These are phyloP conservation scores for Naematelia aurantialba DNA, from an alignment of 768 basidiomycete genomes.

Conservation along the genomic window DNA sequence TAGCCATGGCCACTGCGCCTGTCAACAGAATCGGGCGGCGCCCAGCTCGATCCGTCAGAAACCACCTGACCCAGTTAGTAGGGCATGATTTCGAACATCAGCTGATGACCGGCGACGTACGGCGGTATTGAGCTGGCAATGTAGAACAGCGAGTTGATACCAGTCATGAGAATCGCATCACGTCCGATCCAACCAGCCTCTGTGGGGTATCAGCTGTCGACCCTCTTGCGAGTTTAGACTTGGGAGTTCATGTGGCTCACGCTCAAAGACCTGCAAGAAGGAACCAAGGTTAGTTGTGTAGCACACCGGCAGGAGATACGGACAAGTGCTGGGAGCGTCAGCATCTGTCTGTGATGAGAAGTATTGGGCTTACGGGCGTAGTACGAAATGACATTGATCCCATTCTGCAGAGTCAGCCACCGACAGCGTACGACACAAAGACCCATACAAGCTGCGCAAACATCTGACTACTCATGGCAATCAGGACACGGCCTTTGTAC, in stretches of 20 bases:
- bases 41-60: conserved; percentile 87
- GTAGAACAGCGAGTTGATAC: conserved; percentile 68
- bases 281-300: conserved; percentile 1
- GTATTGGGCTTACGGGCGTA: conserved; percentile 70
- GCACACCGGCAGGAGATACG: conserved; percentile 7
- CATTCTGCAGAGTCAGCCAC: conserved; percentile 60
- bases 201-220: conserved; percentile 46
- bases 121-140: conserved; percentile 75
- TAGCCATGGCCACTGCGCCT: conserved; percentile 83
- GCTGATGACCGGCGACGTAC: conserved; percentile 57
- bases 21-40: conserved; percentile 78
- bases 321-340: conserved; percentile 9
- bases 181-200: conserved; percentile 94
- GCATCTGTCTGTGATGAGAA: not conserved
- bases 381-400: conserved; percentile 93
- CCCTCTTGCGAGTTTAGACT: no score
- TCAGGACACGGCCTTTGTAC: conserved; percentile 79
- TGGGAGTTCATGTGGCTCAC: conserved; percentile 52
- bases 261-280: conserved; percentile 74
- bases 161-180: conserved; percentile 91
- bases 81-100: not conserved
- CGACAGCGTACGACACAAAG: not conserved
- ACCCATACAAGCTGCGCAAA: conserved; percentile 88
- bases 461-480: conserved; percentile 92
- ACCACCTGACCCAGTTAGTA: conserved; percentile 63